Evolutionary conservation across 495 filamentous ascomycete species (phyloP), one percentile per base, ranked within the genome.

Genomic region (Hypoxylon perforatum): DNA sequence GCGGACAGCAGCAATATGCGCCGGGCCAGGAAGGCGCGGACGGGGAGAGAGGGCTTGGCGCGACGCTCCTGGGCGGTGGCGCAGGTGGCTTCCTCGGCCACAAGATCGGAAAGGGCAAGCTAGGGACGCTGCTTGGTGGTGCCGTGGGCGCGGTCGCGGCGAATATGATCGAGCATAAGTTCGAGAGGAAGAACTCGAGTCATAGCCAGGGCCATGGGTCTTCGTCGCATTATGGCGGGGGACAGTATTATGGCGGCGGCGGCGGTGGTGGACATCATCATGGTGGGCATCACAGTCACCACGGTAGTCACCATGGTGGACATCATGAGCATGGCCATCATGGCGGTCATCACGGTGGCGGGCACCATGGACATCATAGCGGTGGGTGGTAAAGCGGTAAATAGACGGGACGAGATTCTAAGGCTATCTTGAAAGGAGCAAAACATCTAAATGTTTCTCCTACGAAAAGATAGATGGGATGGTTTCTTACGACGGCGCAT

Each of bases 131-230:
- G 1, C 71, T 80, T 0, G 87, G 85, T 0, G 65, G 78, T 7
- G 79, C 85, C 0, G 84, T 81, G 1, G 87, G 87, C 0, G 86
- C 86, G 0, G 75, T 87, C 1, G 86, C 82, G 0, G 86, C 86
- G 15, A 88, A 87, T 41, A 73, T 81, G 4, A 63, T 86, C 12
- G 79, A 84, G 70, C 70, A 82, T 22, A 80, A 82, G 67, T 61
- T 82, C 23, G 78, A 82, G 65, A 53, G 72, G 30, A 44, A 65
- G n/a, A 73, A 80, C 55, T 63, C 51, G 33, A 57, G 44, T 12
- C 50, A 55, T 1, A 19, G 46, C 17, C 19, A 51, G 1, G 47
- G 25, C 28, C 48, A 57, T 49, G 57, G 61, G n/a, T 42, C 61
- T 15, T 38, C 35, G 35, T 38, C 35, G 35, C 35, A 38, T 11